Percentiles rank a stretch among this genome's conserved stretches.
These are phyloP conservation scores for Coriolopsis trogii DNA, from an alignment of 1,284 basidiomycete species.

Conservation along the genomic window DNA sequence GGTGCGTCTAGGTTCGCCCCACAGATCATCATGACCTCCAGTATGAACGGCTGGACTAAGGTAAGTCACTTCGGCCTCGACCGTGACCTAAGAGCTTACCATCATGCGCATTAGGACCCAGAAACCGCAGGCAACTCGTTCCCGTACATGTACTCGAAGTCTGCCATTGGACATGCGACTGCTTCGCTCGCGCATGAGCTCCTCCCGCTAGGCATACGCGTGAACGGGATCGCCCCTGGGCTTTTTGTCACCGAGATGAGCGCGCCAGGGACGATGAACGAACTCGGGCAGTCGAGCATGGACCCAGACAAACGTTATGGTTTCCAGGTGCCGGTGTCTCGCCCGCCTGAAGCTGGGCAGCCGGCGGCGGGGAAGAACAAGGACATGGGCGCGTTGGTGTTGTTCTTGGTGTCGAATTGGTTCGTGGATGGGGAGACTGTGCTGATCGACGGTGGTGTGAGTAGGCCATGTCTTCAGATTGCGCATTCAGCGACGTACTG, in stretches of 20 bases:
- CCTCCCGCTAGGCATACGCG: conserved; percentile 53
- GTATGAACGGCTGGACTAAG: conserved; percentile 60
- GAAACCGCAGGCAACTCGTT: conserved; percentile 43
- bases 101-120: conserved; percentile 40
- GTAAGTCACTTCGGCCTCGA: conserved; percentile 18
- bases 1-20: conserved; percentile 41
- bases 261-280: conserved; percentile 35
- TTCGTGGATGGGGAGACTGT: conserved; percentile 57
- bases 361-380: conserved; percentile 40
- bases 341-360: conserved; percentile 17
- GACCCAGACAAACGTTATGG: conserved; percentile 24
- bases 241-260: conserved; percentile 41
- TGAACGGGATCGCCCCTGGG: conserved; percentile 56
- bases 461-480: conserved; percentile 22
- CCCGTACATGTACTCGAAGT: conserved; percentile 54
- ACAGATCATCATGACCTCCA: conserved; percentile 54
- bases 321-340: conserved; percentile 41
- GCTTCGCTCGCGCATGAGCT: conserved; percentile 53
- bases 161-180: conserved; percentile 52
- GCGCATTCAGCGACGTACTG: not conserved
- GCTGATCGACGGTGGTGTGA: conserved; percentile 52
- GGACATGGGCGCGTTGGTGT: conserved; percentile 48
- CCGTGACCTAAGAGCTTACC: not conserved
- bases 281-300: conserved; percentile 36
- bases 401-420: conserved; percentile 52